phyloP scores from a whole-genome alignment of 805 yeast genomes.

The Wickerhamiella domercqiae region DNA sequence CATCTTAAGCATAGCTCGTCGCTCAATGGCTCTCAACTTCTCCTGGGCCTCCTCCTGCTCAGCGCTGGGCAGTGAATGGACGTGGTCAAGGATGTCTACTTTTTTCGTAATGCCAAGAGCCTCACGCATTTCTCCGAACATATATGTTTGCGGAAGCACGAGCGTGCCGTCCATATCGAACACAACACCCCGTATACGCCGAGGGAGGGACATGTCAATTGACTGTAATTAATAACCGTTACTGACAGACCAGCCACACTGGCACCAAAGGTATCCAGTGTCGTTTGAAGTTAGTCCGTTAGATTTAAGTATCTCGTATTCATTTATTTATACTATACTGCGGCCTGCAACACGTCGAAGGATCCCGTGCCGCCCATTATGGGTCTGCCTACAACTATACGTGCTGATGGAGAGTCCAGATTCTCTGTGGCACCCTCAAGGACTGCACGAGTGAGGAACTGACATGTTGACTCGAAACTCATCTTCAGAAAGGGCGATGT shows the following conservation, averaged over 20 bases:
- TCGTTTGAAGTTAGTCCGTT: no score
- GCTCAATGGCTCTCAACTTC: slow-evolving; percentile 38
- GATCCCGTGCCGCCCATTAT: slow-evolving; percentile 92
- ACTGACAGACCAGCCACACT: no score
- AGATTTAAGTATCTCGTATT: no score
- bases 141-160: slow-evolving; percentile 38
- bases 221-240: no score
- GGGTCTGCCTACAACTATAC: slow-evolving; percentile 82
- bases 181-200: slow-evolving; percentile 35
- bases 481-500: slow-evolving; percentile 95
- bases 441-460: slow-evolving; percentile 91
- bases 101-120: slow-evolving; percentile 35
- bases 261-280: no score
- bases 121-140: slow-evolving; percentile 39
- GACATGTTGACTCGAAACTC: slow-evolving; percentile 98
- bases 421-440: slow-evolving; percentile 81
- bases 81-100: slow-evolving; percentile 39
- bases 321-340: no score
- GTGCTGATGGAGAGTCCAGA: slow-evolving; percentile 81
- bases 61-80: slow-evolving; percentile 30
- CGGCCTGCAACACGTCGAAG: slow-evolving; percentile 46
- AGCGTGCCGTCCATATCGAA: slow-evolving; percentile 76
- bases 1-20: slow-evolving; percentile 48
- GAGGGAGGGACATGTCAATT: neutral
- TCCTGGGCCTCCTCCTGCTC: slow-evolving; percentile 31